Conservation (phyloP, 2,329 filamentous ascomycete genomes). For the Ceratocystis alfenasii region DNA sequence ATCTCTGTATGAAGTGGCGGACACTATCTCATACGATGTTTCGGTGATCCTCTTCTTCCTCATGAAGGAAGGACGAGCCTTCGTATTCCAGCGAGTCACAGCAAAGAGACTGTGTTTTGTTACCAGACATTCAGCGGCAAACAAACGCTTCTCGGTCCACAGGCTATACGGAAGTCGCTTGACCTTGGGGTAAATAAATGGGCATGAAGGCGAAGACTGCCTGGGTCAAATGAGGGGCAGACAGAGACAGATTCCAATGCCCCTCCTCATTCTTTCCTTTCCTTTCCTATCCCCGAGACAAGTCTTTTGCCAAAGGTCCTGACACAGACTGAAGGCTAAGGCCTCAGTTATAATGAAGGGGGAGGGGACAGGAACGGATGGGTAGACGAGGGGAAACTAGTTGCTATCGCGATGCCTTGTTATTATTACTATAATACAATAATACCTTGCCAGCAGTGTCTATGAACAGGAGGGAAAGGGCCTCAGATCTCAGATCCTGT, state of each 20-base stretch:
- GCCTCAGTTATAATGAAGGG: background rate
- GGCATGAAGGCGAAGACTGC: too few relatives aligned
- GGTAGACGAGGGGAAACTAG: too few relatives aligned
- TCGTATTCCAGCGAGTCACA: slow-evolving; percentile 8
- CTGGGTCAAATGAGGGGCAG: background rate
- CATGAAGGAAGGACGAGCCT: background rate
- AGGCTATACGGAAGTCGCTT: background rate
- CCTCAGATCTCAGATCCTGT: too few relatives aligned
- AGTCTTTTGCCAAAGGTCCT: slow-evolving; percentile 10
- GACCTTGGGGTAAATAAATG: background rate
- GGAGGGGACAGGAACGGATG: too few relatives aligned
- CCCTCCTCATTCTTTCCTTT: background rate
- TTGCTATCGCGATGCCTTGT: too few relatives aligned
- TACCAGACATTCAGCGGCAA: slow-evolving; percentile 3
- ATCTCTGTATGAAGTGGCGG: slow-evolving; percentile 2
- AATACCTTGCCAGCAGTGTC: background rate
- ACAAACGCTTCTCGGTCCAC: background rate
- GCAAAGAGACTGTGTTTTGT: background rate
- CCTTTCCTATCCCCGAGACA: slow-evolving; percentile 7
- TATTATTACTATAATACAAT: background rate
- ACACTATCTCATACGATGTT: background rate
- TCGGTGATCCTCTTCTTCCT: background rate
- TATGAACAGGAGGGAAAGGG: background rate
- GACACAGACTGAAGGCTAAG: background rate
- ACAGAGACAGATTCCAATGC: background rate